These are phyloP conservation scores for Mycena chlorophos DNA, from an alignment of 768 basidiomycete species.

Conservation along the genomic window DNA sequence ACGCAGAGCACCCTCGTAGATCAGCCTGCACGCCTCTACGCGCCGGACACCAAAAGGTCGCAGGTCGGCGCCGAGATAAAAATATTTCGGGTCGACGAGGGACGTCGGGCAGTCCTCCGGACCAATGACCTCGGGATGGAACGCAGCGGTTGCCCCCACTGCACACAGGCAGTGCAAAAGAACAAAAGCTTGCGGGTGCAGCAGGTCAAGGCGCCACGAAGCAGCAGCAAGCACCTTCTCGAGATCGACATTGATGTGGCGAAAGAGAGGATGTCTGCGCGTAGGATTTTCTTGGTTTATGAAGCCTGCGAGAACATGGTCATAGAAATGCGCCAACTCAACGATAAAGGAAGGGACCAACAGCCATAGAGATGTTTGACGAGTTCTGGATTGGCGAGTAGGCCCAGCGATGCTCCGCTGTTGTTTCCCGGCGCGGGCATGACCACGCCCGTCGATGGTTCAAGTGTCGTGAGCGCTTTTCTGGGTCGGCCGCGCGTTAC, in stretches of 20 bases:
- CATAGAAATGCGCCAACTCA: neutral
- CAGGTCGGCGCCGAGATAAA: constrained; percentile 4
- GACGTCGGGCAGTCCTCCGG: neutral
- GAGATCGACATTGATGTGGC: neutral
- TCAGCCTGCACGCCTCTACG: neutral
- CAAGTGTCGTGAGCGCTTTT: neutral
- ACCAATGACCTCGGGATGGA: constrained; percentile 8
- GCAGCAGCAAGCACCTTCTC: neutral
- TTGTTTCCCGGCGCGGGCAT: neutral
- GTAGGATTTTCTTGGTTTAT: neutral
- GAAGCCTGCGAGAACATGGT: neutral
- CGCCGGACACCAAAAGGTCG: neutral
- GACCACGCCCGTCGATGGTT: neutral
- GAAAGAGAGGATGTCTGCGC: constrained; percentile 8
- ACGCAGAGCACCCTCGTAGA: neutral
- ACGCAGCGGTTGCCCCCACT: constrained; percentile 3
- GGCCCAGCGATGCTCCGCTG: neutral
- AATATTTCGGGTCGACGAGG: neutral
- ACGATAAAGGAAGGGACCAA: neutral
- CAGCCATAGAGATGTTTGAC: neutral
- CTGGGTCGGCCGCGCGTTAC: constrained; percentile 7
- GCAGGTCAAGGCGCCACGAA: constrained; percentile 7
- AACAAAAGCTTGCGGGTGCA: constrained; percentile 7
- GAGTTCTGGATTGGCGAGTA: neutral
- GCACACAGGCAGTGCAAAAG: constrained; percentile 16